Evolutionary conservation across 2,329 filamentous ascomycete species (phyloP).

Genomic region (Ophiocordyceps unilateralis): DNA sequence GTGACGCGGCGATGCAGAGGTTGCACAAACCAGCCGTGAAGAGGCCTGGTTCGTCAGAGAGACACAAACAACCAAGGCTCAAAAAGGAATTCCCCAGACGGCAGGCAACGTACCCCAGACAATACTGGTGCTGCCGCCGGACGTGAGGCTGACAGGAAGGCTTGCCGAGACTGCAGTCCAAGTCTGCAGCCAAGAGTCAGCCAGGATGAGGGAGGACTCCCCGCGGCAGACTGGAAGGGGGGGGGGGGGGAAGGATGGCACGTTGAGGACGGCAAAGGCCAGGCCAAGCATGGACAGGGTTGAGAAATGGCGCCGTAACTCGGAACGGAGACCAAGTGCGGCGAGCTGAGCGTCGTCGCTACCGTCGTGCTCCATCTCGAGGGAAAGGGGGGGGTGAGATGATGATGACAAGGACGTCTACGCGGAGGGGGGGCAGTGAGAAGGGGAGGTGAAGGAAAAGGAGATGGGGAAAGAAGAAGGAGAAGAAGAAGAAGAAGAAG

Average conservation of each 20-base stretch:
- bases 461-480: no score
- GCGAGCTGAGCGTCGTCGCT: slow-evolving; percentile 10
- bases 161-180: slow-evolving; percentile 29
- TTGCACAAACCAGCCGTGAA: slow-evolving; percentile 17
- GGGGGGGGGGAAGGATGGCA: background rate
- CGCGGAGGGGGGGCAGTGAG: no score
- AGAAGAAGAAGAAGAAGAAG: no score
- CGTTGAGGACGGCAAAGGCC: slow-evolving; percentile 28
- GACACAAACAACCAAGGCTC: background rate
- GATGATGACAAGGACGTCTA: no score
- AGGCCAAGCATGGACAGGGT: slow-evolving; percentile 22
- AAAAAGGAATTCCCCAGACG: background rate
- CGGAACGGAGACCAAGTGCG: slow-evolving; percentile 9
- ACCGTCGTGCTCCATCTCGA: slow-evolving; percentile 5
- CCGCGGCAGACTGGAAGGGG: background rate
- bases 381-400: no score
- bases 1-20: slow-evolving; percentile 37
- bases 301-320: slow-evolving; percentile 10
- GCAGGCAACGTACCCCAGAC: slow-evolving; percentile 39
- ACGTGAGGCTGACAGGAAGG: slow-evolving; percentile 36
- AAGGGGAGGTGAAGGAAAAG: no score
- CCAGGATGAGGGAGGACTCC: background rate
- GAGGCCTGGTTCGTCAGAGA: slow-evolving; percentile 5
- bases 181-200: background rate
- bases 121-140: slow-evolving; percentile 49